Conservation (phyloP, 2,329 filamentous ascomycete species). For the Ustilaginoidea virens region DNA sequence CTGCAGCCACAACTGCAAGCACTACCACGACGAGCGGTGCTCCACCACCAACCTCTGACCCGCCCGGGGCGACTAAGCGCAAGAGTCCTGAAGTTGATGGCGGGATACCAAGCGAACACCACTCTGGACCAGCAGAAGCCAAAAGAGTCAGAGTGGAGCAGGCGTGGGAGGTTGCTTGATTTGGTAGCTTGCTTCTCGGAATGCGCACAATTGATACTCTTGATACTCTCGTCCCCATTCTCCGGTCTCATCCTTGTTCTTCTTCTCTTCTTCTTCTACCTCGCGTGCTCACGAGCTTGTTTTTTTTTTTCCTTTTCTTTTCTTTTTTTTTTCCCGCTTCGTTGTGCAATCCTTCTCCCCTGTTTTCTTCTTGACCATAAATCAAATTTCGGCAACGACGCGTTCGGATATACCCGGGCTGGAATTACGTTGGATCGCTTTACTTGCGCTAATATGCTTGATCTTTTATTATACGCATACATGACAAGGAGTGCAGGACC, state of each 20-base stretch:
- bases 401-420: background rate
- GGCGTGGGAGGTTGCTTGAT: conserved; percentile 2
- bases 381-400: too few species aligned
- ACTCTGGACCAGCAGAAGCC: conserved; percentile 28
- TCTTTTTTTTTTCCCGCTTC: background rate
- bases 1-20: conserved; percentile 5
- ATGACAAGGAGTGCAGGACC: too few species aligned
- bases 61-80: conserved; percentile 25
- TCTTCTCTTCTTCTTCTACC: conserved; percentile 1
- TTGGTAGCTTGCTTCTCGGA: too few species aligned
- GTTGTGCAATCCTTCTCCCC: background rate
- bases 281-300: background rate
- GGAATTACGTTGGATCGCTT: background rate
- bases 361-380: background rate
- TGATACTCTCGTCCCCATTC: background rate
- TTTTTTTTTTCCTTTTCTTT: background rate
- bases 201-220: conserved; percentile 7
- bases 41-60: conserved; percentile 5
- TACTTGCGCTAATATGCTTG: too few species aligned
- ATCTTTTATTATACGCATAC: too few species aligned
- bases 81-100: conserved; percentile 38
- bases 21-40: conserved; percentile 6
- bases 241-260: too few species aligned
- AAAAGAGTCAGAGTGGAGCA: conserved; percentile 39
- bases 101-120: conserved; percentile 23